These are phyloP conservation scores for Trichoderma guizhouense DNA, from an alignment of 2,329 filamentous ascomycete species.

Conservation along the genomic window DNA sequence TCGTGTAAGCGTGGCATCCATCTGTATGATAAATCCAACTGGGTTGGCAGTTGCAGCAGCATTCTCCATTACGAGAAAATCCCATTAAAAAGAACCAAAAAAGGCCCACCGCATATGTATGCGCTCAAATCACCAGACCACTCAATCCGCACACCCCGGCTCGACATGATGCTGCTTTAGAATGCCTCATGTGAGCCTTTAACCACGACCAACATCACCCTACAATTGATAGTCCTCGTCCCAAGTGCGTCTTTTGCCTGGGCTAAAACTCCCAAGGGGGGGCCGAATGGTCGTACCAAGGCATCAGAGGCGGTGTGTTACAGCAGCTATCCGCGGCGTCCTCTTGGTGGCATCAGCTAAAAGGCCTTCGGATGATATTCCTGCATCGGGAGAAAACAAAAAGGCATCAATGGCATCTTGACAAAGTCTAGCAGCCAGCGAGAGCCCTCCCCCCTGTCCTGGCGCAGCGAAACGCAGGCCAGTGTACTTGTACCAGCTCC, in stretches of 20 bases:
- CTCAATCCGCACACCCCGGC: neutral
- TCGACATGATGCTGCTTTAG: neutral
- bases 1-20: neutral
- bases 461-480: neutral
- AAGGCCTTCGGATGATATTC: neutral
- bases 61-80: neutral
- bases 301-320: conserved; percentile 12
- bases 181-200: neutral
- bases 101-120: conserved; percentile 7
- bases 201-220: neutral
- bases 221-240: neutral
- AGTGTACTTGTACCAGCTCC: neutral
- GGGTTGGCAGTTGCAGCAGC: neutral
- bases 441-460: neutral
- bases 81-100: neutral
- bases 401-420: neutral
- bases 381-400: neutral
- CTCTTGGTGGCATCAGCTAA: neutral
- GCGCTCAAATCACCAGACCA: conserved; percentile 13
- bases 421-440: neutral
- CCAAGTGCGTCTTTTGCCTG: neutral
- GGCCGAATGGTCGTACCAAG: neutral
- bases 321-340: conserved; percentile 9
- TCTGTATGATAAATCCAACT: neutral
- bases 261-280: neutral